Evolutionary conservation across 2,329 filamentous ascomycete genomes (phyloP), one percentile per base, ranked within the genome.

Genomic region (Penicillium verrucosum): DNA sequence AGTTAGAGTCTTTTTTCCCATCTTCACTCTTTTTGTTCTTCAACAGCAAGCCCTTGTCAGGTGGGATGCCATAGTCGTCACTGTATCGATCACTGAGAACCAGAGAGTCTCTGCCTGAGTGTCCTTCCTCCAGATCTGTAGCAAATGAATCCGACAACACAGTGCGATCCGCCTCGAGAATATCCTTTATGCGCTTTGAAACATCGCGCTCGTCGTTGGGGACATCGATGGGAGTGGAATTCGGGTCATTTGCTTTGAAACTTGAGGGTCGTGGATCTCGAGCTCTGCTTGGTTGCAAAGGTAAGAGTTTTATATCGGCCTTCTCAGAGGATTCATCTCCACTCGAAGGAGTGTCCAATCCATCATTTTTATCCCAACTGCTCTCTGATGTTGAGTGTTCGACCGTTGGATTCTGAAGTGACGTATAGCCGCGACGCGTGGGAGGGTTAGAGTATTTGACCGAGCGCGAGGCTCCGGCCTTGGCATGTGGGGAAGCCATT

Each of bases 21-120:
- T 46, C 45, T 18, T 51, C 34, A 4, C n/a, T 5, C 5, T 43
- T 23, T 12, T 36, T 25, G 14, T 23, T 41, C 9, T 49, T 45
- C 21, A 23, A 30, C 1, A 51, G 21, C 37, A 21, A 27, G 21
- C 40, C 25, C 49, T 61, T 64, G 7, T 61, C 47, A 14, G 47
- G 25, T 37, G 56, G 57, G 27, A 57, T 16, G 2, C 62, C 64
- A 49, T 64, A 65, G 12, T 62, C 60, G 23, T 67, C 65, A 29
- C 49, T 51, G 21, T 51, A 44, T 18, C 49, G 30, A 12, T 44
- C 49, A 42, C 57, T 56, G 18, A 66, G 38, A 10, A 44, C 36
- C 11, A 58, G 34, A 23, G 56, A 53, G n/a, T 23, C 27, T 44
- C 45, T 55, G 37, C 16, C 16, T 11, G 64, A 61, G 29, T 57